Conservation (phyloP, 352 stramenopile genomes). For the Phytophthora podocarpi region DNA sequence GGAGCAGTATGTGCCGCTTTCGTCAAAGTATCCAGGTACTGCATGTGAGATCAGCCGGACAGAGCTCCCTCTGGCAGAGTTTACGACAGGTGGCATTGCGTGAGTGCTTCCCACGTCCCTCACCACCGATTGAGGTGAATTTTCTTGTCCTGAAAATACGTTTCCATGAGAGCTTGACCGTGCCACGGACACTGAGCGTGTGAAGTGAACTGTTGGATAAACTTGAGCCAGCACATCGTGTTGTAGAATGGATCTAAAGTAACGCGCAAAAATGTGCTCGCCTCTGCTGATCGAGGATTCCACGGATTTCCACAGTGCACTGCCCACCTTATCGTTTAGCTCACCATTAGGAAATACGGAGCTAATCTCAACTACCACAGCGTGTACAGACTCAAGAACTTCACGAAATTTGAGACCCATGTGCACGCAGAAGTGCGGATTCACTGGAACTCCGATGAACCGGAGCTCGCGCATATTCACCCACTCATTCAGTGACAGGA, state of each 20-base stretch:
- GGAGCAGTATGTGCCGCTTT: constrained; percentile 16
- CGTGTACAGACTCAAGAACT: constrained; percentile 61
- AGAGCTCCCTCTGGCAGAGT: constrained; percentile 7
- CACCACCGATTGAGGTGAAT: constrained; percentile 19
- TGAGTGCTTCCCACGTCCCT: constrained; percentile 23
- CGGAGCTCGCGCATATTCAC: constrained; percentile 57
- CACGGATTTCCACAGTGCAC: constrained; percentile 59
- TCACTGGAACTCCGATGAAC: constrained; percentile 51
- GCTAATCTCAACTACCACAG: constrained; percentile 71
- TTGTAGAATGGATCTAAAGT: constrained; percentile 71
- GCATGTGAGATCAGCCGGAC: background rate
- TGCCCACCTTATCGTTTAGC: constrained; percentile 56
- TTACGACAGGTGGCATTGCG: background rate
- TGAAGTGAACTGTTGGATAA: background rate
- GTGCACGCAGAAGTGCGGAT: constrained; percentile 67
- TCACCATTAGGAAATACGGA: constrained; percentile 77
- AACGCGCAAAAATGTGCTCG: constrained; percentile 76
- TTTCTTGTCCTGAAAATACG: constrained; percentile 31
- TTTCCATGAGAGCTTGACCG: constrained; percentile 27
- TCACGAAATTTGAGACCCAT: constrained; percentile 70
- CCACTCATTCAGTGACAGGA: constrained; percentile 54
- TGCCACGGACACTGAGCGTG: constrained; percentile 17
- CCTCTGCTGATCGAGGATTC: constrained; percentile 59
- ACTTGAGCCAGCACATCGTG: constrained; percentile 35
- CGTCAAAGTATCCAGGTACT: constrained; percentile 24